Base-by-base conservation (phyloP, 2,329 filamentous ascomycete genomes). In the Aspergillus cejpii region DNA sequence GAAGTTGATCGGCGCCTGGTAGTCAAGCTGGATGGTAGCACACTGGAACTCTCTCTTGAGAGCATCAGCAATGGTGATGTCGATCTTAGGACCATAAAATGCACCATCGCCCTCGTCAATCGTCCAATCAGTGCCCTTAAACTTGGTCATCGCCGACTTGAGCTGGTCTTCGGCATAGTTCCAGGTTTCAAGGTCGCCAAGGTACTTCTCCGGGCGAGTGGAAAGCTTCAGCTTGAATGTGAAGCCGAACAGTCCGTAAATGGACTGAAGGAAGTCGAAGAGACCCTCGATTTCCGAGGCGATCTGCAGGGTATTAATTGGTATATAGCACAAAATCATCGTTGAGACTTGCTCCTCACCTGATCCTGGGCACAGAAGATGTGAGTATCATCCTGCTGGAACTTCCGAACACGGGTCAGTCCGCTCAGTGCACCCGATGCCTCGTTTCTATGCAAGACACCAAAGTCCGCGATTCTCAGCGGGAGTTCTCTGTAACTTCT, bases 61-160 rank as follows among this genome's bases (percentile, higher is more conserved):
- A 37, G 87, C 87, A 68, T 96, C 91, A 41, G 83, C 84, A 61
- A 98, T 90, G 50, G 87, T 94, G 62, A 98, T 92, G 60, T 98
- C 92, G 58, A 97, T 95, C 79, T 98, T 98, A 41, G 92, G 92
- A 1, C 92, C 92, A 67, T 98, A 98, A 72, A 97, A 98, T 42
- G 92, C 92, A 63, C 92, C 92, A 59, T 98, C 92, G 45, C 91
- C 92, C 48, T 88, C 85, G 69, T 97, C 95, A 41, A 95, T 75
- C 66, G 87, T 85, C 92, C 92, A 98, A 52, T 81, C 74, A 26
- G 81, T 77, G 48, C 83, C 70, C 45, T 80, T 77, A 67, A 96
- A 97, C 51, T 83, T 77, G 53, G 92, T 79, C 39, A 98, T 76
- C 14, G 90, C 87, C 49, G 83, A 76, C 61, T 82, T 83, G 40